Conservation (phyloP, 1,284 basidiomycete species). For the Fomes fomentarius region DNA sequence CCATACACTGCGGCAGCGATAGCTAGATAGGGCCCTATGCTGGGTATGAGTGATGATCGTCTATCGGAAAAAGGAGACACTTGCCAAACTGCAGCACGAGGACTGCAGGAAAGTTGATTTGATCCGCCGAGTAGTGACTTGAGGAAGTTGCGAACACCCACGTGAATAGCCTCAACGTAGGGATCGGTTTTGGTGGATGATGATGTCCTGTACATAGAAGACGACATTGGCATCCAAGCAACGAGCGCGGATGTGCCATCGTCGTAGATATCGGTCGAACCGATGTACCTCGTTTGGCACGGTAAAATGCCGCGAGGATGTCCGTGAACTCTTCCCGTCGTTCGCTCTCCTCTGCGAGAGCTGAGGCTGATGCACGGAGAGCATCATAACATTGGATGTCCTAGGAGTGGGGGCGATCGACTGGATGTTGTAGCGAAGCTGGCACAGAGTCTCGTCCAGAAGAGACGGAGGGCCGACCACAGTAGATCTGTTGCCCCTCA, state of each 20-base stretch:
- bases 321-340: neutral
- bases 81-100: constrained; percentile 10
- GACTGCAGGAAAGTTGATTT: constrained; percentile 7
- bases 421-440: constrained; percentile 8
- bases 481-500: neutral
- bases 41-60: neutral
- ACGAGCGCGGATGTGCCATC: neutral
- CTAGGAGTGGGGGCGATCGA: constrained; percentile 1
- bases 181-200: neutral
- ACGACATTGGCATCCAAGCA: neutral
- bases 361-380: neutral
- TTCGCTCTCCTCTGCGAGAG: neutral
- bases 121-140: neutral
- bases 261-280: neutral
- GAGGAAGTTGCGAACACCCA: neutral
- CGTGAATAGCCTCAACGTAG: constrained; percentile 4
- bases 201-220: constrained; percentile 1
- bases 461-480: constrained; percentile 9
- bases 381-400: constrained; percentile 7
- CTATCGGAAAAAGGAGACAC: neutral
- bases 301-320: neutral
- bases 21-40: neutral
- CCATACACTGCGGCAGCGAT: neutral
- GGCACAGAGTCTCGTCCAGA: constrained; percentile 5
- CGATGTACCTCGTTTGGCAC: neutral